Conservation (phyloP, 257 asterid genomes). For the Coffea canephora region DNA sequence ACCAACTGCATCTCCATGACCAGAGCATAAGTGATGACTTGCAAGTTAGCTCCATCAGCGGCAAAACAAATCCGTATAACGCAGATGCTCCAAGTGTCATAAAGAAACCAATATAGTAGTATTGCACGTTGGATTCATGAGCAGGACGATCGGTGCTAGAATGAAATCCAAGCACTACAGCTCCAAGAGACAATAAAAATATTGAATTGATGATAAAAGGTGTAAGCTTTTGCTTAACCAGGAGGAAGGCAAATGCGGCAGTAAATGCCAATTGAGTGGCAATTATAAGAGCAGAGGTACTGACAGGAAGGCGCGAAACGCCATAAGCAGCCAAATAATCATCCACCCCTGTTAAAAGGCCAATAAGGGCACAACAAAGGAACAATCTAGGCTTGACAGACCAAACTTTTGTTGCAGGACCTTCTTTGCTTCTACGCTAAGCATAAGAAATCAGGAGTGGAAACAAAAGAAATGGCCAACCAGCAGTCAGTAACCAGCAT, state of each 20-base stretch:
- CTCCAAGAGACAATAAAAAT: slow-evolving; percentile 24
- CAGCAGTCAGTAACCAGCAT: slow-evolving; percentile 30
- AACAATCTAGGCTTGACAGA: slow-evolving; percentile 13
- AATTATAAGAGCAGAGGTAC: slow-evolving; percentile 27
- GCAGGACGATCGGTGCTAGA: slow-evolving; percentile 21
- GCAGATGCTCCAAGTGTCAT: slow-evolving; percentile 36
- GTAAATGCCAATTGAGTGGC: slow-evolving; percentile 35
- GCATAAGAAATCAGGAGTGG: slow-evolving; percentile 19
- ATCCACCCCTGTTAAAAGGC: slow-evolving; percentile 20
- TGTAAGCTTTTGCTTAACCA: slow-evolving; percentile 24
- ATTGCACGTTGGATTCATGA: slow-evolving; percentile 22
- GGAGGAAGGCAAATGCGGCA: slow-evolving; percentile 30
- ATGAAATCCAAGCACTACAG: slow-evolving; percentile 29
- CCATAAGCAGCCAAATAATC: slow-evolving; percentile 30
- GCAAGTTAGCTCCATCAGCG: slow-evolving; percentile 26
- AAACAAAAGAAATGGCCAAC: slow-evolving; percentile 22
- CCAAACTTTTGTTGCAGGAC: slow-evolving; percentile 1
- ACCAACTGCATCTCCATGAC: slow-evolving; percentile 33
- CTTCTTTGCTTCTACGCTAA: slow-evolving; percentile 15
- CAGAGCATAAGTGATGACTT: slow-evolving; percentile 21
- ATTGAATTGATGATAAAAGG: slow-evolving; percentile 20
- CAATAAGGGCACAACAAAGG: slow-evolving; percentile 20
- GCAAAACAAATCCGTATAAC: slow-evolving; percentile 27
- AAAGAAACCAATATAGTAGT: slow-evolving; percentile 21
- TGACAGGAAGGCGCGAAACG: slow-evolving; percentile 24